Conservation (phyloP, 306 rosid genomes). For the Carpinus fangiana region DNA sequence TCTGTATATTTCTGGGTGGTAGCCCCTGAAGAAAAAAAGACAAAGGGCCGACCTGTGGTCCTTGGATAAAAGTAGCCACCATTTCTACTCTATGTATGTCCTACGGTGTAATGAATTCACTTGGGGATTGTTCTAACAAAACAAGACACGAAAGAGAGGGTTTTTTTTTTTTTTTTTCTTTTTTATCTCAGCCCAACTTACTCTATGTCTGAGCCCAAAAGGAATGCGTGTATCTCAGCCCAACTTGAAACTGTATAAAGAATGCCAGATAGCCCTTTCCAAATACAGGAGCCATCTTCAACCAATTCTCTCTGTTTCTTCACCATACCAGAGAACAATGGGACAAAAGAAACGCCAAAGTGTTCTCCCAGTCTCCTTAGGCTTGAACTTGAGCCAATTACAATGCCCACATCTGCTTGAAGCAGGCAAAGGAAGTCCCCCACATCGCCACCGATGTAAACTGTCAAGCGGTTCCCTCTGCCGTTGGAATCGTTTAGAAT, state of each 20-base stretch:
- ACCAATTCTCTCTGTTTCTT: constrained; percentile 64
- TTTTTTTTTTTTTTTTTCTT: too few relatives aligned
- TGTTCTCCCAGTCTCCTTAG: constrained; percentile 68
- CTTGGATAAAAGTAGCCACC: constrained; percentile 7
- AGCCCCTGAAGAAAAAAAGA: constrained; percentile 10
- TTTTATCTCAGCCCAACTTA: constrained; percentile 83
- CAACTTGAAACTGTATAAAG: constrained; percentile 88
- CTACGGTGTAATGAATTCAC: background rate
- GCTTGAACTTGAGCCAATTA: constrained; percentile 87
- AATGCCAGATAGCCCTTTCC: constrained; percentile 80
- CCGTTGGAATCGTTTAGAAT: constrained; percentile 40
- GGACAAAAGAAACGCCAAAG: constrained; percentile 81
- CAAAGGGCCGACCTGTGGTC: constrained; percentile 12
- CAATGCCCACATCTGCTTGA: constrained; percentile 95
- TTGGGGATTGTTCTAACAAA: background rate
- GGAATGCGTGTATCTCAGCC: constrained; percentile 97
- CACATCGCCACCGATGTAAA: constrained; percentile 85
- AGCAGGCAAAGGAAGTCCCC: constrained; percentile 96
- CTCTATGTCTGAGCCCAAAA: constrained; percentile 53
- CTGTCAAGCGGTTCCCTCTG: constrained; percentile 55
- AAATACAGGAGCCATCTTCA: constrained; percentile 55
- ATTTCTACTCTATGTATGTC: constrained; percentile 8
- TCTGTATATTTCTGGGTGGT: constrained; percentile 5
- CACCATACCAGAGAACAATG: constrained; percentile 73
- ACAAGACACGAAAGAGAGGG: background rate